Conservation (phyloP, 768 basidiomycete genomes). For the Punctularia strigosozonata region DNA sequence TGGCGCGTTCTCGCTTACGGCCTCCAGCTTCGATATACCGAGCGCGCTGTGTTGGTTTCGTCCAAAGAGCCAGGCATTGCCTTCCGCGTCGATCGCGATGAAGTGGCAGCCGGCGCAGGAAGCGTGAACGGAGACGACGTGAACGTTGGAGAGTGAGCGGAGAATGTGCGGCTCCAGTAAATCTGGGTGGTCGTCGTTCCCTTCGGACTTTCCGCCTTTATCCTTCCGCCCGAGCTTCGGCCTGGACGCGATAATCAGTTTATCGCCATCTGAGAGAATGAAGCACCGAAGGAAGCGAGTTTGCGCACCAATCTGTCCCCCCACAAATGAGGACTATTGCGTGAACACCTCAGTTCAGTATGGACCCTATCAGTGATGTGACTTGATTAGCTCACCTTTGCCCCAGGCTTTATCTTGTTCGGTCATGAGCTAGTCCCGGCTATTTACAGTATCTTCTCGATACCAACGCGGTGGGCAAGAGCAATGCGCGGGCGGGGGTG, state of each 20-base stretch:
- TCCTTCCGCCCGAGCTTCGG: slow-evolving; percentile 69
- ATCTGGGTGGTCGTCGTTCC: slow-evolving; percentile 50
- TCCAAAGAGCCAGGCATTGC: slow-evolving; percentile 85
- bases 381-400: no score
- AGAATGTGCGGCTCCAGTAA: slow-evolving; percentile 82
- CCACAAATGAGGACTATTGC: slow-evolving; percentile 71
- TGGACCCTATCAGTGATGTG: no score
- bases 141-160: slow-evolving; percentile 76
- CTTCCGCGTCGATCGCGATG: slow-evolving; percentile 60
- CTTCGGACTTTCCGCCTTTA: slow-evolving; percentile 34
- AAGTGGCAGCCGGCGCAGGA: slow-evolving; percentile 71
- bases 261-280: background rate
- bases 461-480: no score
- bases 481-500: no score
- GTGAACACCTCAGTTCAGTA: no score
- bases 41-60: slow-evolving; percentile 64
- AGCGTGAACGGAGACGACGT: slow-evolving; percentile 58
- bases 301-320: slow-evolving; percentile 81
- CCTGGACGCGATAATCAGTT: slow-evolving; percentile 27
- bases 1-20: slow-evolving; percentile 67
- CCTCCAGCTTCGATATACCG: slow-evolving; percentile 40
- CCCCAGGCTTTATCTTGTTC: no score
- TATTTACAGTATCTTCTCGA: no score
- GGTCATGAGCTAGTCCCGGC: no score
- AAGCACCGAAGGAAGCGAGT: slow-evolving; percentile 7